Conservation (phyloP, 1,284 basidiomycete genomes). For the Austroboletus niveus region DNA sequence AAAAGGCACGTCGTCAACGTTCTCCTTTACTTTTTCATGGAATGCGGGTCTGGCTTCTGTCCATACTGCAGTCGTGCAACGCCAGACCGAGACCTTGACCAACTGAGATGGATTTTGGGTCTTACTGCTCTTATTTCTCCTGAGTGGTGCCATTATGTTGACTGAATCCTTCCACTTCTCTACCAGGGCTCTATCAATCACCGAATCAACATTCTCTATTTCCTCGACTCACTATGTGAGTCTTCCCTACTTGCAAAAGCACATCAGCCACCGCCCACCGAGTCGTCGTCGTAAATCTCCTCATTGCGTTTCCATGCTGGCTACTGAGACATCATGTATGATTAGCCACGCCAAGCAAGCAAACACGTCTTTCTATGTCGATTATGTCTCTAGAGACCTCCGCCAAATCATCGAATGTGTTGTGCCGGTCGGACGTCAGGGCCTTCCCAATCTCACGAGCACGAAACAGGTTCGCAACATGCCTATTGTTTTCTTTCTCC, state of each 20-base stretch:
- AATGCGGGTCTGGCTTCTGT: background rate
- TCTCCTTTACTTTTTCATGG: background rate
- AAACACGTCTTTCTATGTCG: slow-evolving; percentile 58
- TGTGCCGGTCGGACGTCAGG: slow-evolving; percentile 79
- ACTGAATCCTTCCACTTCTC: background rate
- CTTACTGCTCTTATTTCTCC: background rate
- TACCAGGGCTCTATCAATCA: slow-evolving; percentile 81
- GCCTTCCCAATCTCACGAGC: slow-evolving; percentile 82
- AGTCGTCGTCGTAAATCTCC: slow-evolving; percentile 18
- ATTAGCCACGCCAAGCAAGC: slow-evolving; percentile 16
- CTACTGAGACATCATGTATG: background rate
- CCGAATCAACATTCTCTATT: slow-evolving; percentile 90
- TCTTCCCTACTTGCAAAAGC: slow-evolving; percentile 67
- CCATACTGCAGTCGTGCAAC: background rate
- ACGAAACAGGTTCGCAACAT: slow-evolving; percentile 66
- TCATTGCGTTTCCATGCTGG: too few relatives aligned
- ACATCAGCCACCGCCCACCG: slow-evolving; percentile 28
- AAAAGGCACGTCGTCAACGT: slow-evolving; percentile 55
- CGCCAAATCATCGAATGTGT: slow-evolving; percentile 75
- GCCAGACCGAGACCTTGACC: background rate
- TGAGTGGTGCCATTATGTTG: background rate
- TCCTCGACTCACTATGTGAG: slow-evolving; percentile 87
- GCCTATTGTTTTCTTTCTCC: background rate
- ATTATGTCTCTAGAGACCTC: slow-evolving; percentile 74
- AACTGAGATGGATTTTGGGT: background rate